Evolutionary conservation across 2,329 filamentous ascomycete species (phyloP), one percentile per base, ranked within the genome.

Genomic region (Penicillium glabrum): DNA sequence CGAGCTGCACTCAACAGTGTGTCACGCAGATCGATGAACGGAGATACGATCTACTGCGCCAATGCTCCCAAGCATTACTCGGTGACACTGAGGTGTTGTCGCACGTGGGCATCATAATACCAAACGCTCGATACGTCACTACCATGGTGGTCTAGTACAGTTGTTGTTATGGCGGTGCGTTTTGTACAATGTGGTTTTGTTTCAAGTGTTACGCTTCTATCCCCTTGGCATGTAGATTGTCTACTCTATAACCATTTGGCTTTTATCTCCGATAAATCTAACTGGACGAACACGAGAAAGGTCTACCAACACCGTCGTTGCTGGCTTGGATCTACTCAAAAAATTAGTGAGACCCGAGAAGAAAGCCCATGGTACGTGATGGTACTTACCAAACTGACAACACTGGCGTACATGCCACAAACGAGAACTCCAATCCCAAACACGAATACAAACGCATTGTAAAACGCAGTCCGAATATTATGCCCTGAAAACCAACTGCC

Each of bases 391-490:
- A 66, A 46, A 29, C 64, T 58, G 19, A 51, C 29, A 21, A 66
- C 54, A 26, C 59, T 65, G 29, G 61, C 51, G 35, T 64, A 66
- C 6, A 54, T 63, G 13, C 64, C 64, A 29, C 61, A 59, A 2
- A 43, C 61, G 19, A 66, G 55, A 16, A 65, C 48, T 23, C 58
- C 31, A 1, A 66, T 56, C 3, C 64, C 64, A n/a, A 65, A 48
- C 10, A 60, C 23, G 23, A 66, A 66, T 2, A 62, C 55, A 3
- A 60, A 31, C 5, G 26, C 39, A 31, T 63, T 63, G 26, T 29
- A 61, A 11, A 66, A n/a, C 1, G 53, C 55, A 53, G 50, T 37
- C 27, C 51, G 46, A n/a, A 59, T 23, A 21, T 61, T 61, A 4
- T 46, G n/a, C 27, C 35, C 19, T 24, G 54, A 49, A 23, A 48